Base-by-base conservation (phyloP, 306 rosid genomes). In the Prunus campanulata region DNA sequence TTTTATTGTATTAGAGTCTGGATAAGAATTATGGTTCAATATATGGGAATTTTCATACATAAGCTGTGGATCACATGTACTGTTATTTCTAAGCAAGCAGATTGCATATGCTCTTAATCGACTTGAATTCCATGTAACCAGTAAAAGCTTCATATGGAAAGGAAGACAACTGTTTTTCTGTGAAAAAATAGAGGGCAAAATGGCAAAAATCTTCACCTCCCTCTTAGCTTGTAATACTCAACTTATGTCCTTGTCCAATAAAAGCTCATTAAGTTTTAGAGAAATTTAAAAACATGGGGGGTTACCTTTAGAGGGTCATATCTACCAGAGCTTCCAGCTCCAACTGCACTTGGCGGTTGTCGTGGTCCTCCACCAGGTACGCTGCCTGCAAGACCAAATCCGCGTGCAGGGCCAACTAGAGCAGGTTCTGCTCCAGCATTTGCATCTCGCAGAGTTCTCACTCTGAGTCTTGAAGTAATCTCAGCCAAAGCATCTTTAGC, bases 391-490 rank as follows among this genome's bases (percentile, higher is more conserved):
- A 27, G 74, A 50, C 73, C 54, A 78, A 73, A 74, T 51, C 74
- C 56, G 13, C 8, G 70, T 15, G 52, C 52, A 56, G 72, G 82
- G 27, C 67, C 82, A 25, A 72, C 27, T 61, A 76, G 72, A 72
- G 80, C 71, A 44, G 49, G 72, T 47, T 74, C 86, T 74, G 75
- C 82, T 67, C 74, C 80, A 13, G 79, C 74, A 63, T 63, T 82
- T 52, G 83, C 75, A 63, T 78, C 86, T 68, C 80, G 76, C 56
- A 78, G 73, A 47, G 86, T 78, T 69, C 86, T 82, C 35, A 69
- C 49, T 68, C 86, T 78, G n/a, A 78, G 80, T 74, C 86, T 78
- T 74, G 86, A 82, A 54, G 83, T 78, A 78, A 82, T 82, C 82
- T 82, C 82, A 68, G 80, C 77, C 73, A 82, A 64, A 20, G 86